Percentiles rank a stretch among this genome's conserved stretches.
These are phyloP conservation scores for Avena insularis DNA, from an alignment of 176 grass and related monocot species.

Conservation along the genomic window DNA sequence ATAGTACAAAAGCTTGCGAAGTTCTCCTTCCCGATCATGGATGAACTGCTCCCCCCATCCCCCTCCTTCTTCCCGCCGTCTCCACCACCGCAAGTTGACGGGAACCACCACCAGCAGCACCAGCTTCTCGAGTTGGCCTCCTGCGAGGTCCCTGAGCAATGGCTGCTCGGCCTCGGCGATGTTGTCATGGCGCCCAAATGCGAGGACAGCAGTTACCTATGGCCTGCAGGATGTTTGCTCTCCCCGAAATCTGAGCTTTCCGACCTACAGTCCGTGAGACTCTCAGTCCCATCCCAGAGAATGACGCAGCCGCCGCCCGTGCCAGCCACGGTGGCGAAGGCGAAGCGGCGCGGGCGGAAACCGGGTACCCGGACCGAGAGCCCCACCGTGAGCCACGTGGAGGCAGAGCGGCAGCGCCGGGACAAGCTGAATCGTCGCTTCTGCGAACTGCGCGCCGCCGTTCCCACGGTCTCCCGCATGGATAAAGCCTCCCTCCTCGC, in stretches of 20 bases:
- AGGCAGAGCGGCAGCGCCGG: slow-evolving; percentile 73
- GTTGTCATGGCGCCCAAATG: slow-evolving; percentile 16
- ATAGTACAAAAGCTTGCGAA: no score
- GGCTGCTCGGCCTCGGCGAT: slow-evolving; percentile 36
- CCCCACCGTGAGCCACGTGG: slow-evolving; percentile 58
- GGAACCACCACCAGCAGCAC: neutral
- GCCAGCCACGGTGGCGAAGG: neutral
- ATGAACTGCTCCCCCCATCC: slow-evolving; percentile 26
- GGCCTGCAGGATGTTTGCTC: slow-evolving; percentile 3
- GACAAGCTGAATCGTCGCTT: slow-evolving; percentile 50
- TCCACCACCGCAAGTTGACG: neutral
- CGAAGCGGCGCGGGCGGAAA: slow-evolving; percentile 51
- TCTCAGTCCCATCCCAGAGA: neutral
- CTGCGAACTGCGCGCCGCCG: neutral
- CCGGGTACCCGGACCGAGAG: neutral
- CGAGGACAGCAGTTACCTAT: slow-evolving; percentile 7
- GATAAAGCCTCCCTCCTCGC: neutral
- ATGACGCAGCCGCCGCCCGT: neutral
- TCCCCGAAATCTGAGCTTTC: slow-evolving; percentile 26
- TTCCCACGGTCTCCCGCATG: neutral
- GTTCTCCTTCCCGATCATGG: neutral
- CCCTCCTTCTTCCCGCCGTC: slow-evolving; percentile 31
- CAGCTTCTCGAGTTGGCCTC: slow-evolving; percentile 44
- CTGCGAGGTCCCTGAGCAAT: slow-evolving; percentile 48
- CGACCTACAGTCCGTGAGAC: neutral